These are phyloP conservation scores for Solanum medicagineum DNA, from an alignment of 257 asterid species.

Conservation along the genomic window DNA sequence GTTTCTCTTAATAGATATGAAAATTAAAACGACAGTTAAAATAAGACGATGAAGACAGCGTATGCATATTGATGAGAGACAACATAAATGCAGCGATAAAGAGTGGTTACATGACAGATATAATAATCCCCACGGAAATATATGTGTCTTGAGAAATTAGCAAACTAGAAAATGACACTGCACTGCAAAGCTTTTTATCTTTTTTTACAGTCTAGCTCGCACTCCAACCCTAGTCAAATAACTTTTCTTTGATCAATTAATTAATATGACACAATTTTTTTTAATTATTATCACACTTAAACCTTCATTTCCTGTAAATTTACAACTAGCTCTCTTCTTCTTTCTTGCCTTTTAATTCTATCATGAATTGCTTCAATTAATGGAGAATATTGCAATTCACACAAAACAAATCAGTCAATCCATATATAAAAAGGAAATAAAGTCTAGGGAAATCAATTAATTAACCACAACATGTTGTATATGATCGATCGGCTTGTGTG, in stretches of 20 bases:
- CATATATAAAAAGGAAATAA: not conserved
- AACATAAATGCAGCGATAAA: not conserved
- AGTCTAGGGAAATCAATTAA: not conserved
- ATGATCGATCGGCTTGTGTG: not conserved
- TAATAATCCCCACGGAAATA: constrained; percentile 30
- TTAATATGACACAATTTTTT: not conserved
- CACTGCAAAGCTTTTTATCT: constrained; percentile 18
- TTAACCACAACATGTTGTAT: not conserved
- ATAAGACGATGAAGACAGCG: not conserved
- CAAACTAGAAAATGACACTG: constrained; percentile 32
- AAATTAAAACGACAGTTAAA: not conserved
- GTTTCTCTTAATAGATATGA: not conserved
- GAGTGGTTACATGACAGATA: not conserved
- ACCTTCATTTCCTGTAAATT: not conserved
- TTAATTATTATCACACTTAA: not conserved
- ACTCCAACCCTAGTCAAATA: constrained; percentile 17
- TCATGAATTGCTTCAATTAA: not conserved
- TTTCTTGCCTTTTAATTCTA: not conserved
- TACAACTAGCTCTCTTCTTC: not conserved
- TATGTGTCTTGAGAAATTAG: constrained; percentile 18
- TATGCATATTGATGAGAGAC: not conserved
- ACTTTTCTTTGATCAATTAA: not conserved
- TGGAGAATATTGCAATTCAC: not conserved
- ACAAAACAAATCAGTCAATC: not conserved
- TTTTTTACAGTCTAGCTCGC: constrained; percentile 14